Conservation (phyloP, 75 land plant genomes). For the Adiantum capillusveneris region DNA sequence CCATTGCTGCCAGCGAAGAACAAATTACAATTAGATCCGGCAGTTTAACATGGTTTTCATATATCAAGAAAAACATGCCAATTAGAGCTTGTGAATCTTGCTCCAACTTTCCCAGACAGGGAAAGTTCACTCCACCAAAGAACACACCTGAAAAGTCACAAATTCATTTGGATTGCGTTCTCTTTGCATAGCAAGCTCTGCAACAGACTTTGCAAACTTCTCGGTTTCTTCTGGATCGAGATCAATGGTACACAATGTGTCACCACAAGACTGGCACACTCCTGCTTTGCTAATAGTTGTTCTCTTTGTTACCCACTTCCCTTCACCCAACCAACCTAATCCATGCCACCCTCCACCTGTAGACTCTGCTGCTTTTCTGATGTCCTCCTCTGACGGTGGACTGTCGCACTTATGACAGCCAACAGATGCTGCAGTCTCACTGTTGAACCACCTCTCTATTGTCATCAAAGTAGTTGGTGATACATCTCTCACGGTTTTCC, state of each 20-base stretch:
- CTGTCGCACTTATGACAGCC: conserved; percentile 18
- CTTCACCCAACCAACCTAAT: conserved; percentile 76
- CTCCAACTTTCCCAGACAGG: too few relatives aligned
- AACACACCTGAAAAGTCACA: conserved; percentile 52
- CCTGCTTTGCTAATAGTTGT: conserved; percentile 42
- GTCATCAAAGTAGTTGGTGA: conserved; percentile 46
- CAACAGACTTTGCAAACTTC: conserved; percentile 64
- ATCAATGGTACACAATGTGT: conserved; percentile 70
- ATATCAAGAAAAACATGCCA: too few relatives aligned
- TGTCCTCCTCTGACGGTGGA: conserved; percentile 6
- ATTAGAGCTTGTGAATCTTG: too few relatives aligned
- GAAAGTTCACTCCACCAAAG: too few relatives aligned
- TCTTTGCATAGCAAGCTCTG: conserved; percentile 54
- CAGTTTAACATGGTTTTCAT: too few relatives aligned
- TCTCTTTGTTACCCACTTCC: conserved; percentile 53
- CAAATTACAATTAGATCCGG: too few relatives aligned
- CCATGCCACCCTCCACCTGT: conserved; percentile 99
- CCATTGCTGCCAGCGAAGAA: conserved; percentile 95
- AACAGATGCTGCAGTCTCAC: conserved; percentile 36
- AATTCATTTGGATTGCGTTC: conserved; percentile 58
- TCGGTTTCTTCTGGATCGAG: conserved; percentile 80
- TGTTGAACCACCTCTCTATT: conserved; percentile 66
- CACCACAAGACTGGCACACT: conserved; percentile 51
- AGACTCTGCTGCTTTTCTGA: conserved; percentile 33
- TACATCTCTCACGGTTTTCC: conserved; percentile 49